Base-by-base conservation (phyloP, 768 basidiomycete species). In the Ramaria rubella region DNA sequence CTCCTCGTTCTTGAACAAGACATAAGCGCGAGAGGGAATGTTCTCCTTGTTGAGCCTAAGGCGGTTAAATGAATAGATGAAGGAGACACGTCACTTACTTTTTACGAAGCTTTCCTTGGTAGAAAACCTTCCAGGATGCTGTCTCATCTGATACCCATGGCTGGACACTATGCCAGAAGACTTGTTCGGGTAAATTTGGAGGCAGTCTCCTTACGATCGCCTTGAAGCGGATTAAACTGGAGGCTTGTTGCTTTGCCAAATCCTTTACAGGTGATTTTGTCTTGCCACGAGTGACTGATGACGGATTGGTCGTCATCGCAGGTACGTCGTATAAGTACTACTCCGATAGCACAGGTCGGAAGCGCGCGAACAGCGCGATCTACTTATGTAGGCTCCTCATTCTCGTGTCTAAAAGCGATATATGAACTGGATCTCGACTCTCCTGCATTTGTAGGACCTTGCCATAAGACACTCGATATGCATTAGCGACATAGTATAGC, bases 131-230 rank as follows among this genome's bases (percentile, higher is more conserved):
- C 88, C 86, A 92, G 11, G 70, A 64, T 7, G 79, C 71, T 0
- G 85, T 81, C 33, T 91, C 85, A 17, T 88, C 85, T 1, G 81
- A 77, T 15, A 94, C 86, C 94, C 94, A 98, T 1, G 76, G 67
- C 52, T 83, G 76, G 3, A 94, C 91, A 59, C 89, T 91, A 64
- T 87, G 82, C 95, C 95, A 99, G 72, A 99, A 98, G 52, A 96
- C 72, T 2, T 83, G 83, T 63, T 94, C 93, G 4, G 95, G 95
- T 2, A 99, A 76, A 64, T 94, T 92, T 12, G 94, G 88, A 0
- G 95, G 95, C 4, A 97, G 76, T 36, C 91, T 75, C 42, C 95
- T 83, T 17, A 97, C 85, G 61, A 96, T 79, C 29, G 85, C 84
- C 77, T 99, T 98, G 63, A 93, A 48, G 26, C 55, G 55, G 15